Conservation (phyloP, 2,329 filamentous ascomycete species). For the Teratosphaeria zuluensis region DNA sequence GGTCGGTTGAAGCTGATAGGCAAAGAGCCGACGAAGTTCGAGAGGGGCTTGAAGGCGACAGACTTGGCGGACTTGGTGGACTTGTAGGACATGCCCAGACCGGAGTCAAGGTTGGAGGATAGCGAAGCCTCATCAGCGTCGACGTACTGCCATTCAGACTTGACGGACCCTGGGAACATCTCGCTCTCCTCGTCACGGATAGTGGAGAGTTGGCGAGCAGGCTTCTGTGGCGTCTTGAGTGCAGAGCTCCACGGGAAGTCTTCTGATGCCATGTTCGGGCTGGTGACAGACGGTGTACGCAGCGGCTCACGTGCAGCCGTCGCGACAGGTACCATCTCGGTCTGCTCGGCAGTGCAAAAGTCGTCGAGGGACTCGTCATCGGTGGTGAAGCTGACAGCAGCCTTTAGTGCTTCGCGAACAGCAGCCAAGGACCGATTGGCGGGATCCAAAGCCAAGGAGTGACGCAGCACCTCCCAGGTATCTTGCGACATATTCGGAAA, state of each 20-base stretch:
- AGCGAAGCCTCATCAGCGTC: conserved; percentile 70
- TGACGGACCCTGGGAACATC: conserved; percentile 70
- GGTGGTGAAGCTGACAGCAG: conserved; percentile 83
- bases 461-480: conserved; percentile 84
- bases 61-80: conserved; percentile 41
- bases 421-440: conserved; percentile 73
- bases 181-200: conserved; percentile 79
- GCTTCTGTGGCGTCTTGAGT: conserved; percentile 59
- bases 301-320: conserved; percentile 87
- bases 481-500: conserved; percentile 98
- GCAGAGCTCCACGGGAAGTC: conserved; percentile 64
- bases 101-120: conserved; percentile 76
- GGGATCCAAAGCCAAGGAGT: conserved; percentile 87
- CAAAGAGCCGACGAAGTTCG: conserved; percentile 64
- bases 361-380: conserved; percentile 86
- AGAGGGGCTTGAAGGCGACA: conserved; percentile 53
- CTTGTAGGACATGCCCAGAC: conserved; percentile 70
- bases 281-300: conserved; percentile 89
- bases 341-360: conserved; percentile 72
- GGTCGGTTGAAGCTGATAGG: conserved; percentile 49
- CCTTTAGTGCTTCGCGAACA: conserved; percentile 66
- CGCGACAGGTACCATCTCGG: conserved; percentile 60
- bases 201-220: conserved; percentile 72
- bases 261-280: conserved; percentile 61
- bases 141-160: conserved; percentile 60